phyloP scores from a whole-genome alignment of 2,329 filamentous ascomycete species.

The Sporothrix protearum region DNA sequence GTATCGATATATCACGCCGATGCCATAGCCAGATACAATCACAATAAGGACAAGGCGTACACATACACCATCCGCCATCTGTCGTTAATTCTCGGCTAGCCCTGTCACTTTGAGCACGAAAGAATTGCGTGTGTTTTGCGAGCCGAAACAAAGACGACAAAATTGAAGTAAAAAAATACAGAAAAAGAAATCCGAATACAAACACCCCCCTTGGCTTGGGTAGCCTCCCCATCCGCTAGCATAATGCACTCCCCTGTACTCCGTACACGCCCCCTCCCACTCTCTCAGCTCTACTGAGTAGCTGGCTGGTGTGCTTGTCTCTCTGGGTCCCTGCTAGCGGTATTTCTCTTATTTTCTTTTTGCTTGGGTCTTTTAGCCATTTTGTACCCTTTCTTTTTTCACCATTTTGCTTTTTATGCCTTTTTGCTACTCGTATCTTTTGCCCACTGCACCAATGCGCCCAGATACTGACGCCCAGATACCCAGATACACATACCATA shows the following conservation, averaged over 20 bases:
- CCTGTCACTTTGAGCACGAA: neutral
- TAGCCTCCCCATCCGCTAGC: neutral
- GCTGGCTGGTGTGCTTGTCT: constrained; percentile 1
- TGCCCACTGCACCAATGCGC: neutral
- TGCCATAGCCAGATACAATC: neutral
- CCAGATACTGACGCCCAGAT: neutral
- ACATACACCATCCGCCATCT: neutral
- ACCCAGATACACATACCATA: no score
- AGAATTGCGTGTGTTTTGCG: neutral
- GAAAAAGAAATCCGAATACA: neutral
- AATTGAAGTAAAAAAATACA: neutral
- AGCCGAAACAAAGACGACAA: neutral
- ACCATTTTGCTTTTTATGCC: neutral
- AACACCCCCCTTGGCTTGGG: neutral
- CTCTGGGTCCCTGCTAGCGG: constrained; percentile 9
- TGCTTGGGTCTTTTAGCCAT: neutral
- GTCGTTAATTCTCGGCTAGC: neutral
- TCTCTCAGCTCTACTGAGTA: constrained; percentile 3
- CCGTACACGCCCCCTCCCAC: neutral
- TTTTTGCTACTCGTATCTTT: neutral
- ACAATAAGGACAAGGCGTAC: neutral
- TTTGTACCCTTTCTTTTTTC: neutral
- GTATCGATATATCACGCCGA: neutral
- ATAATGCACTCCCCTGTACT: constrained; percentile 6
- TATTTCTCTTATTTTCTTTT: constrained; percentile 1